Evolutionary conservation across 805 yeast species (phyloP), one percentile per base, ranked within the genome.

Genomic region (Ascoidea rubescens): DNA sequence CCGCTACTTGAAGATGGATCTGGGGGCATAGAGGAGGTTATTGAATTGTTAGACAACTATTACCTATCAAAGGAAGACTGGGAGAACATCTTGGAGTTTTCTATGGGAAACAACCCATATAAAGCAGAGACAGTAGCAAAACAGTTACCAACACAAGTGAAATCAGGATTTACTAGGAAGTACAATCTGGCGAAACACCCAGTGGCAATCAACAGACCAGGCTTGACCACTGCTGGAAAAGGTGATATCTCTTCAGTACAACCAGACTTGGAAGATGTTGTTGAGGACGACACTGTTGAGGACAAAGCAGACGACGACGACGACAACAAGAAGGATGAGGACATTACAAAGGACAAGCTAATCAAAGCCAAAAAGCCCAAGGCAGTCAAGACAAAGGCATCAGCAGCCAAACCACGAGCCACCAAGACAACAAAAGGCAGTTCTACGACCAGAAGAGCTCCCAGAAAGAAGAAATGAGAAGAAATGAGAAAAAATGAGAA

Each of bases 61-160:
- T 93, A 80, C 61, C 65, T 93, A 45, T 85, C 96, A 5, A 84
- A 80, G 60, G 96, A 90, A 53, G 98, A 93, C 65, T 91, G 95
- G 90, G 98, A 91, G 62, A 75, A 75, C 28, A 69, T 93, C 8
- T 73, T 88, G 76, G 97, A 90, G 56, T 78, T 90, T 55, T 84
- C 87, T 16, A 82, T 89, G 10, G 96, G 96, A 0, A 45, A 54
- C n/a, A 64, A 64, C 37, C 61, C 59, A 32, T 69, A 71, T 37
- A 60, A 66, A 46, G 67, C 72, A 52, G 74, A 72, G 12, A 73
- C 65, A 14, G 61, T 65, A 43, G 72, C 78, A 16, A 87, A 87
- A 65, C 75, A 77, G 59, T 74, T 91, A 4, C 80, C 91, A 7
- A 77, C 96, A 1, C 73, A 81, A n/a, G 80, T 79, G 14, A 95